A percentile compares a stretch with the other conserved stretches of the same genome.
Conservation (phyloP, 148 eudicot genomes). For the Rhododendron ferrugineum region DNA sequence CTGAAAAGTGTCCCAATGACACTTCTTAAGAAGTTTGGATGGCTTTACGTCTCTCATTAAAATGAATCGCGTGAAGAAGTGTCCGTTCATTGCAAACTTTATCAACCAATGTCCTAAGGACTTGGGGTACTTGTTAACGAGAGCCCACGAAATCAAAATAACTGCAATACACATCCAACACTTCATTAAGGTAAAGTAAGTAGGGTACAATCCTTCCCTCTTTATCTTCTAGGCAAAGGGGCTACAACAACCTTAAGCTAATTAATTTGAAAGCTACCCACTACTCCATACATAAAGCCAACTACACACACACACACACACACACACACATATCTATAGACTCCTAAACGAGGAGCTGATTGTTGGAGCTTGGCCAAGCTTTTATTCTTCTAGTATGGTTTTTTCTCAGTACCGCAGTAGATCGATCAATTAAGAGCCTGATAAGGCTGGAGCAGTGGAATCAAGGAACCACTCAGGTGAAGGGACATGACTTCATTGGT, state of each 20-base stretch:
- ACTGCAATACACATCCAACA: neutral
- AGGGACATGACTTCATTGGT: slow-evolving; percentile 42
- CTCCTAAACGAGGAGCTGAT: neutral
- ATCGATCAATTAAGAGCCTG: neutral
- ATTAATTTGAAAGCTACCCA: neutral
- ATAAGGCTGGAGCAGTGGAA: slow-evolving; percentile 21
- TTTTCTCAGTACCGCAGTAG: neutral
- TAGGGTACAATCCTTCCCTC: neutral
- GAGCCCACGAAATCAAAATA: neutral
- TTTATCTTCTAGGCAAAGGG: neutral
- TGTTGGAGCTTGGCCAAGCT: neutral
- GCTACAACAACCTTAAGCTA: neutral
- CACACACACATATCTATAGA: neutral
- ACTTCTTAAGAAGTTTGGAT: neutral
- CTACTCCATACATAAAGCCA: neutral
- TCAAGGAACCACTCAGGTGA: slow-evolving; percentile 42
- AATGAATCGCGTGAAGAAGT: neutral
- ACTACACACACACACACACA: neutral
- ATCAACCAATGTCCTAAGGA: neutral
- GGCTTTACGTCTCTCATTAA: neutral
- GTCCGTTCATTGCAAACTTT: neutral
- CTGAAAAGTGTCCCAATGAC: neutral
- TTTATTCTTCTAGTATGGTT: neutral
- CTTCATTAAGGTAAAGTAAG: neutral
- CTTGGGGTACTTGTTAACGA: neutral